Percentiles rank a stretch among this genome's conserved stretches.
phyloP scores from a whole-genome alignment of 2,329 filamentous ascomycete genomes.

The Lachnellula suecica region DNA sequence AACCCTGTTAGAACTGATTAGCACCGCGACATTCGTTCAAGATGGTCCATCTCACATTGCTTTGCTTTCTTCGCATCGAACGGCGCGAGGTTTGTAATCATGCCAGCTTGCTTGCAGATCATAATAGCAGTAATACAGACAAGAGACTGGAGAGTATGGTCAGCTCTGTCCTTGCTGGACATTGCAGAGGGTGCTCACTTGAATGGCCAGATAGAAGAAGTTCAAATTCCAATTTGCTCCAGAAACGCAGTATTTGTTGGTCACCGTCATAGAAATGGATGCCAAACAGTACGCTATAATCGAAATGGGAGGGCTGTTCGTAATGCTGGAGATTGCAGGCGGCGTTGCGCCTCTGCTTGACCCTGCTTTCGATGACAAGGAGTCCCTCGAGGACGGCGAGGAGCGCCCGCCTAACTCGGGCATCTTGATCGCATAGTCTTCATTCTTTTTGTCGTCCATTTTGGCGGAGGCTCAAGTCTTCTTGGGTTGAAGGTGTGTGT shows the following conservation, averaged over 20 bases:
- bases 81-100: conserved; percentile 78
- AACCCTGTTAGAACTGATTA: conserved; percentile 64
- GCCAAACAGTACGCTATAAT: conserved; percentile 90
- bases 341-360: conserved; percentile 33
- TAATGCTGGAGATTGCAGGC: conserved; percentile 40
- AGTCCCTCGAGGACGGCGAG: conserved; percentile 37
- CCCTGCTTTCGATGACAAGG: conserved; percentile 33
- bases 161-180: conserved; percentile 11
- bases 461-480: conserved; percentile 28
- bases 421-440: conserved; percentile 73
- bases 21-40: neutral
- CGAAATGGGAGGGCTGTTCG: conserved; percentile 76
- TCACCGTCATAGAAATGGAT: conserved; percentile 99
- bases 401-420: conserved; percentile 39
- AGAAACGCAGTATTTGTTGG: conserved; percentile 97
- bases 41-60: conserved; percentile 66
- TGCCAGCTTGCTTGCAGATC: conserved; percentile 72
- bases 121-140: conserved; percentile 87
- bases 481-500: conserved; percentile 2
- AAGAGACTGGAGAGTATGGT: conserved; percentile 61
- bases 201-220: conserved; percentile 89
- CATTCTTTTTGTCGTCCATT: conserved; percentile 90
- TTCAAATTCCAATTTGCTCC: conserved; percentile 92
- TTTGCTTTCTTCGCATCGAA: conserved; percentile 89
- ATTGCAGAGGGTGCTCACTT: conserved; percentile 60